Evolutionary conservation across 257 asterid species (phyloP).

Genomic region (Rehmannia glutinosa): DNA sequence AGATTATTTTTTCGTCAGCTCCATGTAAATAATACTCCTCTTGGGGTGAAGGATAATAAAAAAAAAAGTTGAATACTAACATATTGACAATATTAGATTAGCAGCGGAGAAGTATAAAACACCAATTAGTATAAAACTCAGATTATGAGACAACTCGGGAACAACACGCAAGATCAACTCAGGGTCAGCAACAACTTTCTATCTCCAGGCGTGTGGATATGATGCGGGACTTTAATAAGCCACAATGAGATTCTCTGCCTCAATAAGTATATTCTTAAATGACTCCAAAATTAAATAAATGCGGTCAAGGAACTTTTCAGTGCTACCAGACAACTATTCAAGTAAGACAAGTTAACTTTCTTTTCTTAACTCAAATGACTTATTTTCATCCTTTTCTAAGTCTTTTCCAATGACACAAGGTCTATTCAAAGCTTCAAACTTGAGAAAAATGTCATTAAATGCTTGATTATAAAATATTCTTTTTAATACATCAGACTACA

Average conservation of each 20-base stretch:
- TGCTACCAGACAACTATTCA: no score
- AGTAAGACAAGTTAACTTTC: neutral
- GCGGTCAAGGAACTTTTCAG: neutral
- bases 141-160: no score
- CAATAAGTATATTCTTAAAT: neutral
- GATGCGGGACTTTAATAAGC: no score
- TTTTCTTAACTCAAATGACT: neutral
- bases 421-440: neutral
- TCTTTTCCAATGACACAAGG: neutral
- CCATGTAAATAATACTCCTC: neutral
- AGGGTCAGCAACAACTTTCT: no score
- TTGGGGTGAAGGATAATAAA: neutral
- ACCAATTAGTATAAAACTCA: no score
- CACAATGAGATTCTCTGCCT: no score
- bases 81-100: no score
- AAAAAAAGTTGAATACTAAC: no score
- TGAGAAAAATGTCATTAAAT: neutral
- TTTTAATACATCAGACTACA: no score
- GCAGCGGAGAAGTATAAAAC: no score
- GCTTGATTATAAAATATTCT: slow-evolving; percentile 5
- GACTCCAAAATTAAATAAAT: neutral
- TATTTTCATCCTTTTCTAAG: neutral
- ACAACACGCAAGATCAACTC: no score
- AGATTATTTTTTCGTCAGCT: neutral
- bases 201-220: no score